Conservation (phyloP, 2,329 filamentous ascomycete species). For the Lecanicillium sp. region DNA sequence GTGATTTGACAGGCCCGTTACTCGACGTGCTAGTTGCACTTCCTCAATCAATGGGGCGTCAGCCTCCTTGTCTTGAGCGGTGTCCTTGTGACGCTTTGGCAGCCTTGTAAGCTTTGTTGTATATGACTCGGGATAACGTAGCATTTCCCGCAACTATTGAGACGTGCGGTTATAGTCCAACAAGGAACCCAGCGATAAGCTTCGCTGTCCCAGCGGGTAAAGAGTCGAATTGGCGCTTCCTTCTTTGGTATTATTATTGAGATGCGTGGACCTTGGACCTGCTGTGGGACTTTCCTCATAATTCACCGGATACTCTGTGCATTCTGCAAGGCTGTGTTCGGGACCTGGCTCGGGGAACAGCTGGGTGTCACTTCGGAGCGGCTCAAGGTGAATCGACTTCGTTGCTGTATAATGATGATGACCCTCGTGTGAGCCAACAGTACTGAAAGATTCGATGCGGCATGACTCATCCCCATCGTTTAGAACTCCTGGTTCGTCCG, state of each 20-base stretch:
- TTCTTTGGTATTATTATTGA: too few species aligned
- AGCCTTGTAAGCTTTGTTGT: slow-evolving; percentile 20
- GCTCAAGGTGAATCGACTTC: too few species aligned
- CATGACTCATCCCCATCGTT: slow-evolving; percentile 3
- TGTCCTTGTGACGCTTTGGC: slow-evolving; percentile 8
- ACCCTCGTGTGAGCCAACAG: slow-evolving; percentile 3
- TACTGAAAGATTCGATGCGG: slow-evolving; percentile 2
- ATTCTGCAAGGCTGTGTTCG: slow-evolving; percentile 1
- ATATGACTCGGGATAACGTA: slow-evolving; percentile 18
- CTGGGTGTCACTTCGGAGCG: not conserved
- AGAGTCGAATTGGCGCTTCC: too few species aligned
- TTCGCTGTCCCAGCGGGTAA: slow-evolving; percentile 11
- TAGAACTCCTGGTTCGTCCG: slow-evolving; percentile 4
- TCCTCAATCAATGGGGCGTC: slow-evolving; percentile 8
- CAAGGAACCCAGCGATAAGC: slow-evolving; percentile 18
- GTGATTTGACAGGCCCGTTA: slow-evolving; percentile 11
- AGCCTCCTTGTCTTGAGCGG: slow-evolving; percentile 6
- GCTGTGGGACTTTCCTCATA: too few species aligned
- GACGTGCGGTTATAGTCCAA: slow-evolving; percentile 25
- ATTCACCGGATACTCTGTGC: too few species aligned
- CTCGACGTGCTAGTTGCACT: slow-evolving; percentile 11
- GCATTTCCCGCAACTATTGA: slow-evolving; percentile 24
- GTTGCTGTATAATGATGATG: slow-evolving; percentile 11
- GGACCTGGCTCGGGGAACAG: too few species aligned
- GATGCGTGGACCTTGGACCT: too few species aligned